Percentiles rank a stretch among this genome's conserved stretches.
These are phyloP conservation scores for Mariannaea elegans DNA, from an alignment of 2,329 filamentous ascomycete genomes.

Conservation along the genomic window DNA sequence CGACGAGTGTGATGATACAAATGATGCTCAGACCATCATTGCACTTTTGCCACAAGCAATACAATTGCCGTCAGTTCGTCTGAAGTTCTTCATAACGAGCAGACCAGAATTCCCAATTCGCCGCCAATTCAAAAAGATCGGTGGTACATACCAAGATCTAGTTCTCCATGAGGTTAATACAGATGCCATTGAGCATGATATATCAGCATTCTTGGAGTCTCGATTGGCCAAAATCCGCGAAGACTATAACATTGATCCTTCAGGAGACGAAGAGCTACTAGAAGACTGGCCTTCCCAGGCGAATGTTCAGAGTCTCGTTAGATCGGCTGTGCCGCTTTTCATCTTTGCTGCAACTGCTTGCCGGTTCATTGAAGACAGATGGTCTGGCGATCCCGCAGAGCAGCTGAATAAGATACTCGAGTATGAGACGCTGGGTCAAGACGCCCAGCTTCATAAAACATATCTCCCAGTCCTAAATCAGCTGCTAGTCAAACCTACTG, in stretches of 20 bases:
- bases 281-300: constrained; percentile 17
- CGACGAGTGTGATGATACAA: constrained; percentile 1
- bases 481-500: too few species aligned
- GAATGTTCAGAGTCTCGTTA: constrained; percentile 23
- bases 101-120: constrained; percentile 50
- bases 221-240: constrained; percentile 43
- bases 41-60: neutral
- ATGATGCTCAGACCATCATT: neutral
- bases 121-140: constrained; percentile 44
- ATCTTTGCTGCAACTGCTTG: constrained; percentile 48
- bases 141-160: constrained; percentile 27
- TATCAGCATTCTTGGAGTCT: constrained; percentile 44
- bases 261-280: neutral
- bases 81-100: neutral
- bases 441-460: neutral
- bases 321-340: constrained; percentile 45
- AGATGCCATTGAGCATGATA: constrained; percentile 47
- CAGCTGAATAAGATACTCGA: constrained; percentile 39
- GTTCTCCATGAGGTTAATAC: constrained; percentile 50
- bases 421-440: constrained; percentile 14
- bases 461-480: neutral
- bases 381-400: constrained; percentile 28
- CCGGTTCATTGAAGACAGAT: constrained; percentile 39
- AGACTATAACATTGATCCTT: constrained; percentile 29
- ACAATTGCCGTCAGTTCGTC: neutral